phyloP scores from a whole-genome alignment of 2,329 filamentous ascomycete species.

The Botrytis hyacinthi region DNA sequence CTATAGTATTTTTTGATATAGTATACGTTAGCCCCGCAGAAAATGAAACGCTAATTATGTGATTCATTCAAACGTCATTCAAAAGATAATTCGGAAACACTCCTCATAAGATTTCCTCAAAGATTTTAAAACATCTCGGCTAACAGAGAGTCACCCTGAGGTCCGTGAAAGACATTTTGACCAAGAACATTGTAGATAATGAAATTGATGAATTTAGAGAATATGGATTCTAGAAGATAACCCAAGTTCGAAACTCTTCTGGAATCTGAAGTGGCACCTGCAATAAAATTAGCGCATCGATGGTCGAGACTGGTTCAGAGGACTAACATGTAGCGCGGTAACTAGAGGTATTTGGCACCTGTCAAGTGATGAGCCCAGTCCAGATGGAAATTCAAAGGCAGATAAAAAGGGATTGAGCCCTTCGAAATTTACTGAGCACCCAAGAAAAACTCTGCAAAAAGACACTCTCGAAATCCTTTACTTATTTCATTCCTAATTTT shows the following conservation, averaged over 20 bases:
- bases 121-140: neutral
- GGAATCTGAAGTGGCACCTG: neutral
- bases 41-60: neutral
- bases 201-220: neutral
- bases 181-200: neutral
- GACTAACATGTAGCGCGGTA: neutral
- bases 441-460: neutral
- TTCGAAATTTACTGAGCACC: neutral
- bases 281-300: neutral
- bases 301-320: neutral
- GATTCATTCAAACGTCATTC: neutral
- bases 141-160: neutral
- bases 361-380: neutral
- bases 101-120: neutral
- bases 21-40: neutral
- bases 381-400: neutral
- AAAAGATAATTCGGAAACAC: neutral
- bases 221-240: neutral
- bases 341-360: neutral
- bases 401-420: neutral
- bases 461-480: neutral
- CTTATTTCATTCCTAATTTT: neutral
- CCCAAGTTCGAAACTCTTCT: neutral
- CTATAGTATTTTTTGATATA: neutral
- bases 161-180: neutral